phyloP scores from a whole-genome alignment of 1,284 basidiomycete genomes.

The Anthracocystis setariae region DNA sequence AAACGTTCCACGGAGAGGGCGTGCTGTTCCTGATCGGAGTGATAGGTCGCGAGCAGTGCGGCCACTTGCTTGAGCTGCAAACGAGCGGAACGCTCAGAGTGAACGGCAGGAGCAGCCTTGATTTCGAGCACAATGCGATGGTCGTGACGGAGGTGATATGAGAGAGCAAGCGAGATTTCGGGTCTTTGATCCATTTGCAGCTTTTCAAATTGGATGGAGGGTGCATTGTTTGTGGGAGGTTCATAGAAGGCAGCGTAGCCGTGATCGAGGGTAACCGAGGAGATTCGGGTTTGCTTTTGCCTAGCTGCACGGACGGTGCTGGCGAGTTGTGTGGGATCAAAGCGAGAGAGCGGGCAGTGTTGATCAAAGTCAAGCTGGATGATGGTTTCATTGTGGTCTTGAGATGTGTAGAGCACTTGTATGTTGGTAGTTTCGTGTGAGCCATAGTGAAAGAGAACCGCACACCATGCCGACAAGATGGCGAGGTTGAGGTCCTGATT shows the following conservation, averaged over 20 bases:
- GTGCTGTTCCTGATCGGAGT: conserved; percentile 19
- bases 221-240: neutral
- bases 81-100: conserved; percentile 45
- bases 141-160: conserved; percentile 9
- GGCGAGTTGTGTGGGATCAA: conserved; percentile 14
- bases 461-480: conserved; percentile 41
- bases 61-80: conserved; percentile 49
- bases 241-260: conserved; percentile 41
- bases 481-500: conserved; percentile 24
- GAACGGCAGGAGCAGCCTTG: conserved; percentile 46
- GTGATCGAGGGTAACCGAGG: conserved; percentile 12
- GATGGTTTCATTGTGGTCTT: conserved; percentile 13
- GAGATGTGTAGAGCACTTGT: conserved; percentile 24
- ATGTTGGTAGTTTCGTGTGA: conserved; percentile 43
- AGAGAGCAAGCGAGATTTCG: conserved; percentile 35
- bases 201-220: conserved; percentile 16
- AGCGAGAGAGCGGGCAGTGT: conserved; percentile 14
- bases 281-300: neutral
- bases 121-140: conserved; percentile 21
- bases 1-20: conserved; percentile 43
- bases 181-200: conserved; percentile 20
- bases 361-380: conserved; percentile 42
- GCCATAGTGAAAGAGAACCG: conserved; percentile 43
- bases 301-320: conserved; percentile 12
- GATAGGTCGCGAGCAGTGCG: conserved; percentile 42